A percentile compares a stretch with the other conserved stretches of the same genome.
Evolutionary conservation across 306 rosid genomes (phyloP).

Genomic region (Prunus kanzakura): DNA sequence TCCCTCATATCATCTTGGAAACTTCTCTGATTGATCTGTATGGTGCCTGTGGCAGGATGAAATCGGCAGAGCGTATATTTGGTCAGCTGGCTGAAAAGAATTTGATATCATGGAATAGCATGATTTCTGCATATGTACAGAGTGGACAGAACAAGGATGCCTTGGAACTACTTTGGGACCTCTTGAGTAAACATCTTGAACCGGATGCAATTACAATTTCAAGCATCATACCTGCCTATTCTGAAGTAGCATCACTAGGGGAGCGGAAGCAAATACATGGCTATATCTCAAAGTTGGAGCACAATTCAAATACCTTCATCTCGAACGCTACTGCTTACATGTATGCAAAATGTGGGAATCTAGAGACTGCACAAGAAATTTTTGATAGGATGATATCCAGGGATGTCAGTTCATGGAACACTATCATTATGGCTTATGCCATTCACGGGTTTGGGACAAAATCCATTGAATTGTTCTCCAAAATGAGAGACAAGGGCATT

Average conservation of each 20-base stretch:
- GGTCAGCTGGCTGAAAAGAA: conserved; percentile 32
- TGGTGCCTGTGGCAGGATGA: conserved; percentile 35
- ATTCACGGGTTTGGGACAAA: conserved; percentile 50
- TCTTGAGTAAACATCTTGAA: conserved; percentile 27
- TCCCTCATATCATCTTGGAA: conserved; percentile 51
- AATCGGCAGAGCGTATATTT: conserved; percentile 37
- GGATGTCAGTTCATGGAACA: conserved; percentile 57
- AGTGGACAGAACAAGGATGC: conserved; percentile 38
- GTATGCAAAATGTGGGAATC: conserved; percentile 55
- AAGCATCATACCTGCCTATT: conserved; percentile 48
- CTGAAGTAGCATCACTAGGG: conserved; percentile 37
- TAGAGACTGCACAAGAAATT: conserved; percentile 25
- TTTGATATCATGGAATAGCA: conserved; percentile 47
- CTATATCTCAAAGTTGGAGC: conserved; percentile 30
- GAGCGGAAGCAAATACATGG: conserved; percentile 60
- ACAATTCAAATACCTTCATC: conserved; percentile 38
- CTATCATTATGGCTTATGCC: conserved; percentile 55
- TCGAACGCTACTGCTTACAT: conserved; percentile 41
- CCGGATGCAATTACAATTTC: conserved; percentile 50
- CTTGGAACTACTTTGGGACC: conserved; percentile 36
- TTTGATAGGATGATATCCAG: conserved; percentile 36
- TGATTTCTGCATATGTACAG: conserved; percentile 44
- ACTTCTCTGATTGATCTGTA: conserved; percentile 48
- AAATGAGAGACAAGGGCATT: conserved; percentile 39
- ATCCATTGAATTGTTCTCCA: conserved; percentile 36